Evolutionary conservation across 148 eudicot genomes (phyloP).

Genomic region (Rhododendron williamsianum): DNA sequence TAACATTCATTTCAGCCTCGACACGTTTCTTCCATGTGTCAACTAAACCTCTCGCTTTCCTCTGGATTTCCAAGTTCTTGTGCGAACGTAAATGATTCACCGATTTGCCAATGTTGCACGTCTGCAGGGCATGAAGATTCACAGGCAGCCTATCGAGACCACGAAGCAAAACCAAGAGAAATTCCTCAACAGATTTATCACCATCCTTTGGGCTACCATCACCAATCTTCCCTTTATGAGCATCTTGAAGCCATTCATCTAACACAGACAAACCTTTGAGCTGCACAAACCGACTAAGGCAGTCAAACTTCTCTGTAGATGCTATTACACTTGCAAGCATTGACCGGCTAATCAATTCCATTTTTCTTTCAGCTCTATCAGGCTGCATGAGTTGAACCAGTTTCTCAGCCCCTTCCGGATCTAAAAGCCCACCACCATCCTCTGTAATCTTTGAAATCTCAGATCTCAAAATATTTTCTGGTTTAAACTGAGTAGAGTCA

Average conservation of each 20-base stretch:
- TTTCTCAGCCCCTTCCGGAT: constrained; percentile 70
- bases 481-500: constrained; percentile 38
- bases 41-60: constrained; percentile 80
- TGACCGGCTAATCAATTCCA: constrained; percentile 53
- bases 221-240: constrained; percentile 69
- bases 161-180: constrained; percentile 74
- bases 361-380: constrained; percentile 62
- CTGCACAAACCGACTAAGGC: constrained; percentile 76
- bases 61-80: constrained; percentile 83
- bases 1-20: constrained; percentile 83
- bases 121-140: constrained; percentile 73
- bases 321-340: constrained; percentile 76
- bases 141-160: constrained; percentile 94
- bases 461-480: constrained; percentile 47
- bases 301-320: constrained; percentile 77
- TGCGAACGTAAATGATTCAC: constrained; percentile 83
- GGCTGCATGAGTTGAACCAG: constrained; percentile 77
- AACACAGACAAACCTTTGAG: constrained; percentile 68
- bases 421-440: constrained; percentile 72
- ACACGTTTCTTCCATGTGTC: constrained; percentile 99
- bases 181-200: constrained; percentile 78
- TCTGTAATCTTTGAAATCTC: constrained; percentile 72
- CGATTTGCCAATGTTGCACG: constrained; percentile 89
- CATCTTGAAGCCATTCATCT: constrained; percentile 92
- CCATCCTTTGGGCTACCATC: constrained; percentile 59